These are phyloP conservation scores for Alternaria panax DNA, from an alignment of 2,329 filamentous ascomycete genomes.

Conservation along the genomic window DNA sequence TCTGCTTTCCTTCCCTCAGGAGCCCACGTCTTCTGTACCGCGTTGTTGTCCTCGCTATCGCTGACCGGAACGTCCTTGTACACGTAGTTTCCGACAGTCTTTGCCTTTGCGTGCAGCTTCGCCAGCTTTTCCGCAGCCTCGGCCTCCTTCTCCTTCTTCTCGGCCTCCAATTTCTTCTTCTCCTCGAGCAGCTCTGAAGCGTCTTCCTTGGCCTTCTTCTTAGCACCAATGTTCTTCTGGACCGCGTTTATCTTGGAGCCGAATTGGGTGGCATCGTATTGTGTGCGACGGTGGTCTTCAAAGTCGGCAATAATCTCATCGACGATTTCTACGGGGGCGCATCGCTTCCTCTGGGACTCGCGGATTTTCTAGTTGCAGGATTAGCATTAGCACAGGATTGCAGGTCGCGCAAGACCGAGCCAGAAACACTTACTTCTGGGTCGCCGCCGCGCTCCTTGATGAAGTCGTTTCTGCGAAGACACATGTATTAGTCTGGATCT, in stretches of 20 bases:
- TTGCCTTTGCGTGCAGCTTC: conserved; percentile 77
- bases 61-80: conserved; percentile 85
- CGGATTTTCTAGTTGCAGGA: conserved; percentile 68
- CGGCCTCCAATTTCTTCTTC: conserved; percentile 78
- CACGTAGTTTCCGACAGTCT: conserved; percentile 88
- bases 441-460: conserved; percentile 84
- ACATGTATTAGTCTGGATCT: conserved; percentile 22
- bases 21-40: conserved; percentile 76
- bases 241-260: conserved; percentile 85
- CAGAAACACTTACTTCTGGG: conserved; percentile 63
- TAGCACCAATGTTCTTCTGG: conserved; percentile 87
- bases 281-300: conserved; percentile 81
- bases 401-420: not conserved
- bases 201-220: conserved; percentile 92
- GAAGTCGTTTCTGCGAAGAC: conserved; percentile 57
- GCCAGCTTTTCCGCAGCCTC: conserved; percentile 77
- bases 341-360: conserved; percentile 85
- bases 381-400: not conserved
- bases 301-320: conserved; percentile 90
- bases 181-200: conserved; percentile 79
- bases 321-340: conserved; percentile 81
- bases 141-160: conserved; percentile 82
- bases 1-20: conserved; percentile 77
- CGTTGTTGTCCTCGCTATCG: conserved; percentile 89
- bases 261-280: conserved; percentile 81